Conservation (phyloP, 2,329 filamentous ascomycete genomes). For the Alternaria metachromatica region DNA sequence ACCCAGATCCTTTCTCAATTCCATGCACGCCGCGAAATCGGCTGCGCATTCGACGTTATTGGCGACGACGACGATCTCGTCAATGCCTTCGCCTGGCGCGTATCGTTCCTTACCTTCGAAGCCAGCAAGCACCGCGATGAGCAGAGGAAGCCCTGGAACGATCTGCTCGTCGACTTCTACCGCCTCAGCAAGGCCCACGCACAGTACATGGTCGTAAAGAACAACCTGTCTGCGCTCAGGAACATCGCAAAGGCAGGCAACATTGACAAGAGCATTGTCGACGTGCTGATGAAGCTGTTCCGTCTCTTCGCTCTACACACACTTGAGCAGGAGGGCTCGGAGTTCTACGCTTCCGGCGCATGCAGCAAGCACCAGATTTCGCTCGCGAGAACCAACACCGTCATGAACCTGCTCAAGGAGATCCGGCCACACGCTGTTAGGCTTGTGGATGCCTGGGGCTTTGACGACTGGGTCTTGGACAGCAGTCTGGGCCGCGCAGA, state of each 20-base stretch:
- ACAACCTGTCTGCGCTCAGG: constrained; percentile 75
- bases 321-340: constrained; percentile 71
- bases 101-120: constrained; percentile 76
- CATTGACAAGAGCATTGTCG: constrained; percentile 64
- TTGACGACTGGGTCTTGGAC: constrained; percentile 80
- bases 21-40: constrained; percentile 70
- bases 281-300: constrained; percentile 70
- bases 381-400: constrained; percentile 69
- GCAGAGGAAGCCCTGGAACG: constrained; percentile 78
- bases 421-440: constrained; percentile 75
- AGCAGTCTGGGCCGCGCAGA: constrained; percentile 73
- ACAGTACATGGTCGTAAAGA: constrained; percentile 80
- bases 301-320: constrained; percentile 70
- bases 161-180: constrained; percentile 78
- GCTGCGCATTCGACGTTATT: constrained; percentile 77
- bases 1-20: constrained; percentile 70
- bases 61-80: constrained; percentile 73
- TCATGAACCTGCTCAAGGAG: constrained; percentile 73
- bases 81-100: constrained; percentile 76
- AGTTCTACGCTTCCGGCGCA: constrained; percentile 75
- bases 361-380: constrained; percentile 76
- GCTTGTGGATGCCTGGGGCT: constrained; percentile 76
- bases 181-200: constrained; percentile 76
- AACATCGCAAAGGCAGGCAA: constrained; percentile 59
- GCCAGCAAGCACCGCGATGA: constrained; percentile 75